Conservation (phyloP, 2,329 filamentous ascomycete species). For the Podosphaera fusca region DNA sequence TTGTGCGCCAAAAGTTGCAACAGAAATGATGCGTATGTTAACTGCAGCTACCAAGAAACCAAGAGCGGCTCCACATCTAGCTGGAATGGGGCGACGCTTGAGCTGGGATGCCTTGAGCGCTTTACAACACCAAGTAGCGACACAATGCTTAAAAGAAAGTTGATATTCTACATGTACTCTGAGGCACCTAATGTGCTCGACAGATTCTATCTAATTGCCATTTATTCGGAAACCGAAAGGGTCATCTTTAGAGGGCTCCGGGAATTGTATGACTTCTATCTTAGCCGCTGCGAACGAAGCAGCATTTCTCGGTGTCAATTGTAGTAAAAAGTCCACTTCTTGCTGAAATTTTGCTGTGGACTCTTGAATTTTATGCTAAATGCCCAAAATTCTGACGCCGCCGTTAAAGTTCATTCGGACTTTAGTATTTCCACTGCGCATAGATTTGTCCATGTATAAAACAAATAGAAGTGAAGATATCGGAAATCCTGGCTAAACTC, state of each 20-base stretch:
- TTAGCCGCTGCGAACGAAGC: not conserved
- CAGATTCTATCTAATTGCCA: not conserved
- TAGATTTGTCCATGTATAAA: not conserved
- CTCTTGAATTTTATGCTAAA: not conserved
- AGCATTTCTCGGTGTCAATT: not conserved
- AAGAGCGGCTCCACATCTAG: not conserved
- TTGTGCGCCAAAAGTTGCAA: not conserved
- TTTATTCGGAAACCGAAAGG: not conserved
- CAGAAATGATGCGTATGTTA: not conserved
- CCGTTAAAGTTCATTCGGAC: not conserved
- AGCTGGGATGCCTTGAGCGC: not conserved
- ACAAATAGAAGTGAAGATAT: not conserved
- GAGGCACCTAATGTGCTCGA: not conserved
- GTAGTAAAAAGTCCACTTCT: not conserved
- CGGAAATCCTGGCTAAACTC: not conserved
- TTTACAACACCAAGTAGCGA: not conserved
- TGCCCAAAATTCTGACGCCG: not conserved
- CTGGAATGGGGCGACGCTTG: not conserved
- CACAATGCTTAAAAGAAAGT: not conserved
- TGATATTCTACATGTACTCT: not conserved
- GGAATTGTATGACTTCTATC: not conserved
- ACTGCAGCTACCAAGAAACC: not conserved
- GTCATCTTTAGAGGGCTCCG: not conserved
- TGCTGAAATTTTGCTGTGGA: not conserved
- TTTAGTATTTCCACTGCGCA: not conserved